phyloP scores from a whole-genome alignment of 257 asterid species.

The Ajuga chamaepitys region DNA sequence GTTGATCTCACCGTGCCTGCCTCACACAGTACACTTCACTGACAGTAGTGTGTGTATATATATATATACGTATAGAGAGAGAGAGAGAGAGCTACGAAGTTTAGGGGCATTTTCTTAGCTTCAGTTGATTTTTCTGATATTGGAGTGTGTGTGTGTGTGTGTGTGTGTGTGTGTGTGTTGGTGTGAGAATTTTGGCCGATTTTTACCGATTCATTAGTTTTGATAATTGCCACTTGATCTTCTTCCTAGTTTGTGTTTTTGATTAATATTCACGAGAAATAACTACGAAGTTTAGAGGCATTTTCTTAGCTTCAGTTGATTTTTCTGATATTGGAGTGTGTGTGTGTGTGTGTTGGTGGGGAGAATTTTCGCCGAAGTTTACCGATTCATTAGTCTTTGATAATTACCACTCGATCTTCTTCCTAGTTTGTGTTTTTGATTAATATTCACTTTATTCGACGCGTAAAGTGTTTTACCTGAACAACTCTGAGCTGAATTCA shows the following conservation, averaged over 20 bases:
- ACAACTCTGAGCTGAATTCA: not conserved
- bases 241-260: constrained; percentile 8
- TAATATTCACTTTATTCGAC: constrained; percentile 25
- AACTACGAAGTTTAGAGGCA: constrained; percentile 1
- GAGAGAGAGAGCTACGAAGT: constrained; percentile 10
- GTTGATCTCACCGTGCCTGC: constrained; percentile 19
- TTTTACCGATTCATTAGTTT: constrained; percentile 16
- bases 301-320: not conserved
- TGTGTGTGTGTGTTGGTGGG: not conserved
- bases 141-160: not conserved
- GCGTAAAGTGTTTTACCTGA: constrained; percentile 30
- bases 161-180: not conserved
- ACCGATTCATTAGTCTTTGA: constrained; percentile 15
- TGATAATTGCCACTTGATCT: not conserved
- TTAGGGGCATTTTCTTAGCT: not conserved
- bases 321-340: not conserved
- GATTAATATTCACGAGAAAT: constrained; percentile 9
- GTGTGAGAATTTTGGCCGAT: constrained; percentile 1
- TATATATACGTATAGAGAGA: not conserved
- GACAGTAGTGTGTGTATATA: not conserved
- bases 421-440: constrained; percentile 4
- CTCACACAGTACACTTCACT: constrained; percentile 12
- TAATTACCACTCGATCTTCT: constrained; percentile 1
- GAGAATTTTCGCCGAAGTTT: constrained; percentile 5
- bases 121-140: not conserved